phyloP scores from a whole-genome alignment of 2,329 filamentous ascomycete species.

The Paraphoma chrysanthemicola region DNA sequence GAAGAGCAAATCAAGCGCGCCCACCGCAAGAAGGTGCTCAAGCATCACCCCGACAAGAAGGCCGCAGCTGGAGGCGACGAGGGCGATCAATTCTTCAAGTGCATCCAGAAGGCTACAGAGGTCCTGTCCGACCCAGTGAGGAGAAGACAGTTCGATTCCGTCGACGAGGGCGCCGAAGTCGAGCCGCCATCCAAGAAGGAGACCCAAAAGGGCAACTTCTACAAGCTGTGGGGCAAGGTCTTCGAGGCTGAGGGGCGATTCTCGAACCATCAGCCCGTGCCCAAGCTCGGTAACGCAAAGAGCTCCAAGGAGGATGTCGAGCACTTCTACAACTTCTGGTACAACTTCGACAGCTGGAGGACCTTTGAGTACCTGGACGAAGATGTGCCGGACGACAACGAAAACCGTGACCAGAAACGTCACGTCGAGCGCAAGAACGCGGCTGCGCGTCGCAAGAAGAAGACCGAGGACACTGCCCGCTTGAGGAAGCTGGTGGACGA shows the following conservation, averaged over 20 bases:
- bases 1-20: conserved; percentile 99
- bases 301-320: conserved; percentile 90
- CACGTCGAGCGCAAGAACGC: conserved; percentile 98
- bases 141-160: conserved; percentile 94
- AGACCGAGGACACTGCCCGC: conserved; percentile 94
- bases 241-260: conserved; percentile 94
- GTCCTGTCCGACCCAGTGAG: conserved; percentile 90
- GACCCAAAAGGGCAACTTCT: conserved; percentile 84
- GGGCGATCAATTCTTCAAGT: conserved; percentile 99
- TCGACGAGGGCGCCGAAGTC: conserved; percentile 91
- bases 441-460: conserved; percentile 98
- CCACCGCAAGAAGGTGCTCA: conserved; percentile 99
- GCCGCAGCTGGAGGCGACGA: conserved; percentile 85
- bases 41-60: conserved; percentile 99
- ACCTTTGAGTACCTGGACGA: conserved; percentile 98
- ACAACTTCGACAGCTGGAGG: conserved; percentile 98
- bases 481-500: conserved; percentile 91
- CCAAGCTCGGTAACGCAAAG: conserved; percentile 82
- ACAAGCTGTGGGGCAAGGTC: conserved; percentile 89
- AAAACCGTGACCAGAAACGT: conserved; percentile 98
- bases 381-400: conserved; percentile 97
- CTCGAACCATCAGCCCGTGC: conserved; percentile 89
- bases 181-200: conserved; percentile 94
- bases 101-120: conserved; percentile 97
- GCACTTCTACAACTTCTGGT: conserved; percentile 99